phyloP scores from a whole-genome alignment of 2,329 filamentous ascomycete species.

The Monosporascus sp. region DNA sequence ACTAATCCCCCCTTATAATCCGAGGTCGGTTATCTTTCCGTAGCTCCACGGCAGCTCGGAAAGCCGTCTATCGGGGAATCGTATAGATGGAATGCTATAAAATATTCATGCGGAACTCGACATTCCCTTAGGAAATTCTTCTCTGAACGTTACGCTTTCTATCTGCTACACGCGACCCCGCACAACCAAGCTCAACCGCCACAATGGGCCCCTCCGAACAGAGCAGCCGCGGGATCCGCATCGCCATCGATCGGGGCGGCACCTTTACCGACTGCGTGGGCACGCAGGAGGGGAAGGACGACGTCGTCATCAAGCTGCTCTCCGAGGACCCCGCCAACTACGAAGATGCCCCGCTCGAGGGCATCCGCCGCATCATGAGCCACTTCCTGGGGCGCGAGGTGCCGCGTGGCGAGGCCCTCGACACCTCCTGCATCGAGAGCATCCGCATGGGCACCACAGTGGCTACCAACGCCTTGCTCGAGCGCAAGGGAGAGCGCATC shows the following conservation, averaged over 20 bases:
- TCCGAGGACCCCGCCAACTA: constrained; percentile 91
- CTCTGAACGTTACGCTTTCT: neutral
- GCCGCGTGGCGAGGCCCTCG: constrained; percentile 71
- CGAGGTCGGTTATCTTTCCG: too few species aligned
- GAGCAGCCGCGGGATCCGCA: constrained; percentile 58
- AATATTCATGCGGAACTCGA: too few species aligned
- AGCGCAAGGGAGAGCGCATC: constrained; percentile 85
- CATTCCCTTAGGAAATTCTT: neutral
- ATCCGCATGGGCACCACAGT: constrained; percentile 97
- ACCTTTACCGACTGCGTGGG: constrained; percentile 93
- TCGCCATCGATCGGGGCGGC: constrained; percentile 75
- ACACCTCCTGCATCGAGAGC: constrained; percentile 78
- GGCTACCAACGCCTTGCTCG: constrained; percentile 84
- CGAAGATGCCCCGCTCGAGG: constrained; percentile 83
- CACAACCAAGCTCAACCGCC: neutral
- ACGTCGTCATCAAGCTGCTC: constrained; percentile 80
- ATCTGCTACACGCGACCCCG: neutral
- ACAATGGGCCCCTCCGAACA: constrained; percentile 30
- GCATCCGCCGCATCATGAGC: constrained; percentile 79
- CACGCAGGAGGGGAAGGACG: constrained; percentile 71
- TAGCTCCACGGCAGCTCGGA: too few species aligned
- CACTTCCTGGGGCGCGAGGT: constrained; percentile 71
- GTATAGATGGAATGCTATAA: too few species aligned
- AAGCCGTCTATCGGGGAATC: too few species aligned
- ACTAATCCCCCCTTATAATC: too few species aligned